A percentile compares a stretch with the other conserved stretches of the same genome.
Conservation (phyloP, 129 eudicot genomes). For the Escallonia herrerae region DNA sequence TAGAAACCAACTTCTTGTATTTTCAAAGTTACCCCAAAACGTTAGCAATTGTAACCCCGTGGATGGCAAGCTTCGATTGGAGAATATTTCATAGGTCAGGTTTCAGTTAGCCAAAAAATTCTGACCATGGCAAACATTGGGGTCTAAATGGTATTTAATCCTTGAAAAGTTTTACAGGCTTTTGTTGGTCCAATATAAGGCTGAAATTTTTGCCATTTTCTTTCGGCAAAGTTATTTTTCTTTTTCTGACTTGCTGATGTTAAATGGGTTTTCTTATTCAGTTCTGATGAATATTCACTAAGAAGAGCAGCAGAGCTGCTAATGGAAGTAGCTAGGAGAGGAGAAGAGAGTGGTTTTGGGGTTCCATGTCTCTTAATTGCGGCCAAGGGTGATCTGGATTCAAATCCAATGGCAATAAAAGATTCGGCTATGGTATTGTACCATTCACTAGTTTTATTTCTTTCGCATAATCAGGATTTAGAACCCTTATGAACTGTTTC, state of each 20-base stretch:
- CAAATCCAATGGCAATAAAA: constrained; percentile 50
- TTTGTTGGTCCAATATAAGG: not conserved
- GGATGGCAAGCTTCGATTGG: no score
- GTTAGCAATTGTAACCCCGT: no score
- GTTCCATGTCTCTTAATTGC: constrained; percentile 83
- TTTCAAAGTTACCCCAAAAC: no score
- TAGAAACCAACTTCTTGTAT: no score
- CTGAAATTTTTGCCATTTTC: not conserved
- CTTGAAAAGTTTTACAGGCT: no score
- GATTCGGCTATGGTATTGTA: constrained; percentile 67
- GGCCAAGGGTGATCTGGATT: constrained; percentile 67
- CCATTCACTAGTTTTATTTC: not conserved
- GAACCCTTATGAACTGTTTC: not conserved
- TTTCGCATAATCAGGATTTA: not conserved
- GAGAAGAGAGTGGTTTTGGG: constrained; percentile 78
- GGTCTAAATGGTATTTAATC: no score
- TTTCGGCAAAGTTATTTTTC: not conserved
- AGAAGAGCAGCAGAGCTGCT: constrained; percentile 72
- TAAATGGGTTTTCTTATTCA: constrained; percentile 16
- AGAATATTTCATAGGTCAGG: no score
- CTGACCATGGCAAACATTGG: no score
- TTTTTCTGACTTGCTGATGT: constrained; percentile 3
- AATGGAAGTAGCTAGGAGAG: constrained; percentile 62
- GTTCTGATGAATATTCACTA: constrained; percentile 75
- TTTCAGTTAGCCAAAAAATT: no score